Base-by-base conservation (phyloP, 306 rosid genomes). In the Prunus mira region DNA sequence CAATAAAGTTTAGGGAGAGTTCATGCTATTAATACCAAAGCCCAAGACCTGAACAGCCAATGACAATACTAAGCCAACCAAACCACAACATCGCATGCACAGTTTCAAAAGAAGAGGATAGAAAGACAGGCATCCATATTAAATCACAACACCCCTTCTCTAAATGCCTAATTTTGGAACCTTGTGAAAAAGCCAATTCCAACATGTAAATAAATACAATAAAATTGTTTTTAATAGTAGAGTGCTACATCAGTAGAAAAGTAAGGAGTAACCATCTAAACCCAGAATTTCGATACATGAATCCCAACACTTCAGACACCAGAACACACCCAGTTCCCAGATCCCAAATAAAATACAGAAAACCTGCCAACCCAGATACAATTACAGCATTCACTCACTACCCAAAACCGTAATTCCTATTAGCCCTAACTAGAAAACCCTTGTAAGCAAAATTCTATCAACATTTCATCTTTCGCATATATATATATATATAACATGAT, bases 271-370 rank as follows among this genome's bases (percentile, higher is more conserved):
- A 56, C 62, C 28, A 34, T 71, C 65, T n/a, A 43, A 41, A 17
- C 46, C 69, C 32, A 15, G 4, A 66, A 66, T n/a, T 63, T 43
- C 28, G 6, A 43, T 20, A 41, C 11, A 8, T 43, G 1, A 57
- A 62, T 5, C 54, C 58, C 50, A 43, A 12, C 52, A 27, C 60
- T 34, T 28, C 57, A 2, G 9, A 54, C 30, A 38, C 27, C 58
- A 45, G 47, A 69, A n/a, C 46, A 61, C 58, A 80, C 24, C 18
- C 41, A 79, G 55, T 51, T 77, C 49, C 24, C 75, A 79, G 45
- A 78, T 55, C 84, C 34, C 45, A 70, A 77, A 62, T 11, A 52
- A 68, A 47, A 66, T 24, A 30, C 60, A n/a, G n/a, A 74, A 74
- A 66, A 28, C 17, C 60, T 46, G 45, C 18, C 62, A 56, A 43